These are phyloP conservation scores for Allantophomopsis lycopodina DNA, from an alignment of 2,329 filamentous ascomycete genomes.

Conservation along the genomic window DNA sequence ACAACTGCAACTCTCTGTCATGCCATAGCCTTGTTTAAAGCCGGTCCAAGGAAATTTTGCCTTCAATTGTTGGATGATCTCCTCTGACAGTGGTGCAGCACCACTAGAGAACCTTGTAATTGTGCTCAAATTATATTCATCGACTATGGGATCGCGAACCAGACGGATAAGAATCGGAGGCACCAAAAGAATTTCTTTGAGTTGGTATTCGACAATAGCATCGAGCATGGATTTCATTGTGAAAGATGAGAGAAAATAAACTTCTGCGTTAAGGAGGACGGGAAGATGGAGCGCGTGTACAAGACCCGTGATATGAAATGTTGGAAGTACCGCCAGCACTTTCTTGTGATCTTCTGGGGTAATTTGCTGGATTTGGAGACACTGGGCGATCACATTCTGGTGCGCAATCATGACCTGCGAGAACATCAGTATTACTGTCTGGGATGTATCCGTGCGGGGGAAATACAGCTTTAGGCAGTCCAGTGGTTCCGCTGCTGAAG, in stretches of 20 bases:
- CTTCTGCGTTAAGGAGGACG: conserved; percentile 47
- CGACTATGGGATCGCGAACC: conserved; percentile 37
- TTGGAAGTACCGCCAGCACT: conserved; percentile 41
- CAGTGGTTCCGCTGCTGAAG: conserved; percentile 34
- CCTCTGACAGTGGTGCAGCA: conserved; percentile 40
- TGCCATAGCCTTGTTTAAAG: conserved; percentile 54
- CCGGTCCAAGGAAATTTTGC: conserved; percentile 42
- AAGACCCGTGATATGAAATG: conserved; percentile 45
- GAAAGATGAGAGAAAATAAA: conserved; percentile 50
- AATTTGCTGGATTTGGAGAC: conserved; percentile 41
- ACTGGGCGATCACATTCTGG: conserved; percentile 43
- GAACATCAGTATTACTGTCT: conserved; percentile 2
- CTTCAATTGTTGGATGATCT: conserved; percentile 41
- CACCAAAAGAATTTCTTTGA: conserved; percentile 41
- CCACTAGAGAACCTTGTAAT: conserved; percentile 43
- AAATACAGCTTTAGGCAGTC: conserved; percentile 30
- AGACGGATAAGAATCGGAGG: conserved; percentile 48
- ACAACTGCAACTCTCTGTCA: conserved; percentile 52
- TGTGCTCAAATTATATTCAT: conserved; percentile 43
- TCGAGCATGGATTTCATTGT: conserved; percentile 44
- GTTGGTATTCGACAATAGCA: conserved; percentile 34
- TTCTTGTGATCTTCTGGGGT: conserved; percentile 32
- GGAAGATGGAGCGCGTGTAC: conserved; percentile 50
- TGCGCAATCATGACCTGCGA: conserved; percentile 34
- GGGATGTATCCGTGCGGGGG: not conserved